Evolutionary conservation across 1,284 basidiomycete genomes (phyloP).

Genomic region (Ceratorhiza oryzae-sativae): DNA sequence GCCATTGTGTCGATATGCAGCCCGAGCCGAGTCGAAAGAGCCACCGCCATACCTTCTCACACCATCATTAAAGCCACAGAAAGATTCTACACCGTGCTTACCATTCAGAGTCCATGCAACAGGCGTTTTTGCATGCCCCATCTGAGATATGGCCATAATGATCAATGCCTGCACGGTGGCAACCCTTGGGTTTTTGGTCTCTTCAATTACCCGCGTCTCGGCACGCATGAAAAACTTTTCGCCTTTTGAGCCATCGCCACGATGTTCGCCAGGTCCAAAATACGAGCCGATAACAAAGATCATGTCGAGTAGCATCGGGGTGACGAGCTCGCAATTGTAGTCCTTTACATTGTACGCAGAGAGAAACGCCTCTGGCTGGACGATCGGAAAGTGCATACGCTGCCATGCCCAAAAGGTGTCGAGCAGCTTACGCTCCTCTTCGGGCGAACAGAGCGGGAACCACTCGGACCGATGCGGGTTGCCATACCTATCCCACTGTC

Average conservation of each 20-base stretch:
- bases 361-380: constrained; percentile 14
- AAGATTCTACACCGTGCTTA: not conserved
- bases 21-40: constrained; percentile 19
- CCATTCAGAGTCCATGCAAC: constrained; percentile 32
- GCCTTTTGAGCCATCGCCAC: constrained; percentile 15
- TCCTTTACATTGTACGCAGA: not conserved
- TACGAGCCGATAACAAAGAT: constrained; percentile 24
- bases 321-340: constrained; percentile 17
- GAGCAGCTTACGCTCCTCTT: constrained; percentile 17
- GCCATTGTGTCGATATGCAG: constrained; percentile 17
- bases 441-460: constrained; percentile 31
- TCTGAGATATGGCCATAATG: constrained; percentile 24
- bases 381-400: constrained; percentile 31
- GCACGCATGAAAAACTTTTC: constrained; percentile 22
- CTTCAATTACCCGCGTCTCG: constrained; percentile 10
- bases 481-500: not conserved
- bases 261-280: constrained; percentile 25
- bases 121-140: constrained; percentile 26
- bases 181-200: constrained; percentile 20
- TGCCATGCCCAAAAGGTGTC: constrained; percentile 29
- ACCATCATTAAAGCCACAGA: not conserved
- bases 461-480: not conserved
- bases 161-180: constrained; percentile 16
- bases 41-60: constrained; percentile 15
- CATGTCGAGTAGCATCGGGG: constrained; percentile 28